Conservation (phyloP, 768 basidiomycete species). For the Rhodotorula taiwanensis region DNA sequence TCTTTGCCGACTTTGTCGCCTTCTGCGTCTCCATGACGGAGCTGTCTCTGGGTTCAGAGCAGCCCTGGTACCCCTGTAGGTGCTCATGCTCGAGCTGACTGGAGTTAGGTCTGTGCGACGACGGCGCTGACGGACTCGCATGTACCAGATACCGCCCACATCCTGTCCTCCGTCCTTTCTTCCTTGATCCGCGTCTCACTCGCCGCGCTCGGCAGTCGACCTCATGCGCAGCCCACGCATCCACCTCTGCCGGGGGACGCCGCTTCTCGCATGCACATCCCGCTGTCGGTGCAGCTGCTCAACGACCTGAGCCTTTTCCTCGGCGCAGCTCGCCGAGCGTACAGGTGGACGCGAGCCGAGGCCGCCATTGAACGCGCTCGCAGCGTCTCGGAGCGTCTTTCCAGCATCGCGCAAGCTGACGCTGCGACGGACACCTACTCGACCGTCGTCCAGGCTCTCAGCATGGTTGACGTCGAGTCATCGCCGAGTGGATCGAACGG, state of each 20-base stretch:
- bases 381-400: slow-evolving; percentile 12
- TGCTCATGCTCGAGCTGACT: not conserved
- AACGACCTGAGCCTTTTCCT: slow-evolving; percentile 4
- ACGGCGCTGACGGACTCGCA: too few species aligned
- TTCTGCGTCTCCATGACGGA: not conserved
- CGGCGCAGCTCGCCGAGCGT: not conserved
- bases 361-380: slow-evolving; percentile 17
- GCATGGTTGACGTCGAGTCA: too few species aligned
- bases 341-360: slow-evolving; percentile 15
- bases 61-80: slow-evolving; percentile 24
- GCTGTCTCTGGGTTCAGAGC: not conserved
- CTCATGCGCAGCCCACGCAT: not conserved
- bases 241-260: not conserved
- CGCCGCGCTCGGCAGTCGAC: slow-evolving; percentile 14
- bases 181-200: slow-evolving; percentile 35
- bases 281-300: slow-evolving; percentile 12
- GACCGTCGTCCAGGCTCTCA: too few species aligned
- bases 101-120: too few species aligned
- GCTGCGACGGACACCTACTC: slow-evolving; percentile 1
- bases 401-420: not conserved
- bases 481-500: too few species aligned
- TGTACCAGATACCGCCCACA: slow-evolving; percentile 23
- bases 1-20: slow-evolving; percentile 25
- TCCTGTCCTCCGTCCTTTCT: slow-evolving; percentile 33
- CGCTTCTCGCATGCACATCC: not conserved